Percentiles rank a stretch among this genome's conserved stretches.
Evolutionary conservation across 225 moss, liverwort and hornwort species (phyloP).

Genomic region (Physcomitrellopsis africana): DNA sequence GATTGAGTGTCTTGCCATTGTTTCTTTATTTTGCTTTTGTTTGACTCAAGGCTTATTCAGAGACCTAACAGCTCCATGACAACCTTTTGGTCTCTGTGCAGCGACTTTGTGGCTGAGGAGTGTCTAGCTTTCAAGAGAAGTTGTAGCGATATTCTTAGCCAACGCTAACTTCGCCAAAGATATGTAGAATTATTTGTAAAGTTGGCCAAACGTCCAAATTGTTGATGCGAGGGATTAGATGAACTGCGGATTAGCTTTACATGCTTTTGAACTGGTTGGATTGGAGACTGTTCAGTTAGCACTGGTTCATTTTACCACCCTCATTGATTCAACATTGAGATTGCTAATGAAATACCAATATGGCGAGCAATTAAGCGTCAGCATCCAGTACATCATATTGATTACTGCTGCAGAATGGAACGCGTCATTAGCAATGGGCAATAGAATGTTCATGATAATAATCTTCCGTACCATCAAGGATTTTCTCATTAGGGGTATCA

Average conservation of each 20-base stretch:
- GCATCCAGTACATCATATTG: too few species aligned
- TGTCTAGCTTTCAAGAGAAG: slow-evolving; percentile 69
- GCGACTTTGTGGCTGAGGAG: slow-evolving; percentile 74
- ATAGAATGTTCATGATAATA: too few species aligned
- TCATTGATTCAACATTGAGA: not conserved
- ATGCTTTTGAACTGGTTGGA: not conserved
- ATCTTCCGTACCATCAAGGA: too few species aligned
- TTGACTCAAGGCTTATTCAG: not conserved
- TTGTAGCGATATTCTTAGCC: slow-evolving; percentile 60
- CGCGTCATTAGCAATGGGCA: too few species aligned
- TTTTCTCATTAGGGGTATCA: too few species aligned
- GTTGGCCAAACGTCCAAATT: not conserved
- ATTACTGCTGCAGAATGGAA: too few species aligned
- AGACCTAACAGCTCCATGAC: not conserved
- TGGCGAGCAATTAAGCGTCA: too few species aligned
- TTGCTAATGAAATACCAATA: too few species aligned
- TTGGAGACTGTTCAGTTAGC: not conserved
- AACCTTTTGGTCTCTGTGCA: slow-evolving; percentile 30
- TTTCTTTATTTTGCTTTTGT: not conserved
- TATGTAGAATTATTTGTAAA: not conserved
- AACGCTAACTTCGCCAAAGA: slow-evolving; percentile 21
- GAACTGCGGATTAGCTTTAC: not conserved
- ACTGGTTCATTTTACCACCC: not conserved
- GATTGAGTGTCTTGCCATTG: not conserved
- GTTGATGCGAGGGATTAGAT: not conserved